Evolutionary conservation across 805 yeast genomes (phyloP), one percentile per base, ranked within the genome.

Genomic region (Saccharomycopsis capsularis): DNA sequence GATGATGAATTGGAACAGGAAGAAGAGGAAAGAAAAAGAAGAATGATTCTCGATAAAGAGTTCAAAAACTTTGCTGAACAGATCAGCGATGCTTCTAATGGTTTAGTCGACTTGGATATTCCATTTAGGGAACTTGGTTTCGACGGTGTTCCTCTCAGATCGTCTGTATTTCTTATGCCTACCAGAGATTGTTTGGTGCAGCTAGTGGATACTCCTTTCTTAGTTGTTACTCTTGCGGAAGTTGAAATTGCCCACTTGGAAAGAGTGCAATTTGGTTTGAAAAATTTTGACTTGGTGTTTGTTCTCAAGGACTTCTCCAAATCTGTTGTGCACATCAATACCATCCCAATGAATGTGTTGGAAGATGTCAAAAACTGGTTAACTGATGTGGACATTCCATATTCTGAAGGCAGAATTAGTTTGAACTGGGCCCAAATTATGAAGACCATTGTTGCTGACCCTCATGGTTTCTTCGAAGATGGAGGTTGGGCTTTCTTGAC

Each of bases 1-100:
- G 99, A 93, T 66, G 99, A 93, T 66, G 99, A 93, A 68, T 73
- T 93, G 56, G 98, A 93, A 67, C 97, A 91, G 67, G 99, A 93
- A 69, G 97, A 91, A 68, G 98, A 93, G 66, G 99, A 93, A 69
- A 82, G 97, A 70, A 77, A 91, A 66, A 78, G 96, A 68, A 85
- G 95, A 60, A 85, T 86, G 22, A 78, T 87, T 35, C 76, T 93
- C 60, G 96, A 93, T 68, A 87, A 85, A 65, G 98, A 93, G 67
- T 93, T 90, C 69, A 82, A 81, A 66, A 73, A 75, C 42, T 93
- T 89, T 69, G 91, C 91, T 18, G 97, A 93, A 67, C 78, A 82
- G 54, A 90, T 93, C 56, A 82, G 96, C 13, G 96, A 88, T 55
- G 84, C 93, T 0, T 81, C 95, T 0, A 78, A 80, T 60, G 95